Percentiles rank a stretch among this genome's conserved stretches.
These are phyloP conservation scores for Pseudocercospora crystallina DNA, from an alignment of 2,329 filamentous ascomycete species.

Conservation along the genomic window DNA sequence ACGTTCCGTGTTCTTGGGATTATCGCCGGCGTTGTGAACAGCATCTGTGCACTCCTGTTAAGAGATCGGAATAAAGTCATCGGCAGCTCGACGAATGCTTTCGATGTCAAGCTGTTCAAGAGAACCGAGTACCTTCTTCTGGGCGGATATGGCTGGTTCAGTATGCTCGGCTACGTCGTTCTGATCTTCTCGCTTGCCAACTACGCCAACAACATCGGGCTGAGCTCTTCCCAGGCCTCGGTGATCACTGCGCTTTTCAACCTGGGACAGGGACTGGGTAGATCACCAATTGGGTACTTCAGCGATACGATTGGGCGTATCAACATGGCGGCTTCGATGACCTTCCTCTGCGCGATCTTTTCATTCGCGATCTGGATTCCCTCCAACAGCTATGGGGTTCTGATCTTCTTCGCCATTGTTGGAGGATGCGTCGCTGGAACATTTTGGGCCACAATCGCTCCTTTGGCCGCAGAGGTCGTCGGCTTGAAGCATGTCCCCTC, in stretches of 20 bases:
- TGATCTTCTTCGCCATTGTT: conserved; percentile 70
- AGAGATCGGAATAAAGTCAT: conserved; percentile 71
- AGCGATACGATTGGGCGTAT: conserved; percentile 69
- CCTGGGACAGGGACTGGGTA: conserved; percentile 63
- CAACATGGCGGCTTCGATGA: conserved; percentile 65
- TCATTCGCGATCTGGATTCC: conserved; percentile 72
- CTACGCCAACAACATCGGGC: conserved; percentile 68
- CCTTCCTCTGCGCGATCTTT: conserved; percentile 63
- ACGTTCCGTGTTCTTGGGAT: conserved; percentile 66
- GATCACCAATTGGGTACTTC: conserved; percentile 70
- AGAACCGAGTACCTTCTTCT: conserved; percentile 64
- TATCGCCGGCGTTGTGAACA: conserved; percentile 63
- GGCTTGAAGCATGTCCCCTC: conserved; percentile 68
- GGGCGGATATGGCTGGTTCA: conserved; percentile 67
- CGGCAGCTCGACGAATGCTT: conserved; percentile 65
- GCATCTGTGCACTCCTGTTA: conserved; percentile 61
- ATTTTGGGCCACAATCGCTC: conserved; percentile 65
- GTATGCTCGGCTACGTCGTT: conserved; percentile 71
- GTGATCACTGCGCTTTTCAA: conserved; percentile 74
- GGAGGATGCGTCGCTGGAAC: conserved; percentile 68
- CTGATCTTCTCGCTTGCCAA: conserved; percentile 75
- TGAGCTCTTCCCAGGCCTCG: conserved; percentile 65
- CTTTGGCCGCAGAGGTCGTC: conserved; percentile 72
- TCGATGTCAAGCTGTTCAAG: conserved; percentile 63
- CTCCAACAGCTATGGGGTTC: conserved; percentile 64